These are phyloP conservation scores for Onygenales sp. DNA, from an alignment of 2,329 filamentous ascomycete species.

Conservation along the genomic window DNA sequence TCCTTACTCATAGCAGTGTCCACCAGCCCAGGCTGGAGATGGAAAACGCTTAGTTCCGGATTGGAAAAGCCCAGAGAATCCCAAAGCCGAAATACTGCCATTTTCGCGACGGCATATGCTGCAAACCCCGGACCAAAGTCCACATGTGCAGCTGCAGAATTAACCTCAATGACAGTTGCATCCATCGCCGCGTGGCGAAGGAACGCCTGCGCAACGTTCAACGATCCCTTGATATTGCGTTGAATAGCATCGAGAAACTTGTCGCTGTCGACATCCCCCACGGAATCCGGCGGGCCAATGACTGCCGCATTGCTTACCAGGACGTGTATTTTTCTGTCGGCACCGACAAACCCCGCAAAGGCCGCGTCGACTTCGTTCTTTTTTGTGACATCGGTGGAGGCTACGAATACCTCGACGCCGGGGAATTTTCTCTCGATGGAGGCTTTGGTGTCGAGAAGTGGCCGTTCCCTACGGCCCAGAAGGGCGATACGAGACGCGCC, in stretches of 20 bases:
- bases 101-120: neutral
- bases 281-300: conserved; percentile 18
- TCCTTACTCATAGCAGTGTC: conserved; percentile 21
- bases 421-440: conserved; percentile 25
- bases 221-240: conserved; percentile 24
- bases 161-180: conserved; percentile 27
- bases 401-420: conserved; percentile 23
- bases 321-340: conserved; percentile 25
- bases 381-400: conserved; percentile 24
- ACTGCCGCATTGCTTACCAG: conserved; percentile 32
- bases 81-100: conserved; percentile 21
- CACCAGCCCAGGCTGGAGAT: conserved; percentile 26
- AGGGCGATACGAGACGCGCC: conserved; percentile 37
- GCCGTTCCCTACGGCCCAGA: conserved; percentile 30
- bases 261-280: conserved; percentile 20
- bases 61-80: conserved; percentile 19
- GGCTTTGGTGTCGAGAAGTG: conserved; percentile 28
- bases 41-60: conserved; percentile 20
- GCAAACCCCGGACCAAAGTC: neutral
- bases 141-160: conserved; percentile 18
- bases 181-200: conserved; percentile 21
- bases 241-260: conserved; percentile 27
- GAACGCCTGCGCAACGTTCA: conserved; percentile 27
- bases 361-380: conserved; percentile 22
- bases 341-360: conserved; percentile 17